These are phyloP conservation scores for Parasitella parasitica DNA, from an alignment of 371 early-diverging fungal genomes.

Conservation along the genomic window DNA sequence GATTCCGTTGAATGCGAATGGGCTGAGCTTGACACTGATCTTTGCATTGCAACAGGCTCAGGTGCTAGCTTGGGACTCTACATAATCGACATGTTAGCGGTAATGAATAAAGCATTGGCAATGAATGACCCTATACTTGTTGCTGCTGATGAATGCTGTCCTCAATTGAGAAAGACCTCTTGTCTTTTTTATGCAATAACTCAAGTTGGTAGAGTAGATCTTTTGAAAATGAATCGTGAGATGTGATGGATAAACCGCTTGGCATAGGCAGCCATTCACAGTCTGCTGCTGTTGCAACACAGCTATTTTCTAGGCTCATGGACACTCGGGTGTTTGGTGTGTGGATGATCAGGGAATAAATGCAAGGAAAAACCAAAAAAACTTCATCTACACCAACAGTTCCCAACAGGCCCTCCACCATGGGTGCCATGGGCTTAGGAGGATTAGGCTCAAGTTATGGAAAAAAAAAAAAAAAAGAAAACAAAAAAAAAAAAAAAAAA, in stretches of 20 bases:
- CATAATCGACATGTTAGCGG: too few relatives aligned
- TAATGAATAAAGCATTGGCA: too few relatives aligned
- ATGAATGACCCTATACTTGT: background rate
- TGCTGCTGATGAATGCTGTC: background rate
- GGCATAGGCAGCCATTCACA: constrained; percentile 34
- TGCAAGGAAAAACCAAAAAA: too few relatives aligned
- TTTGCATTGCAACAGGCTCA: background rate
- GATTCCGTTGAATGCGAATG: background rate
- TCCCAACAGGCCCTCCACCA: too few relatives aligned
- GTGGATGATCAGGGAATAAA: too few relatives aligned
- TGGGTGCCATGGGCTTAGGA: too few relatives aligned
- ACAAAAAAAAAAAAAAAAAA: background rate
- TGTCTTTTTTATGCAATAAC: background rate
- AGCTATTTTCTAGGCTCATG: background rate
- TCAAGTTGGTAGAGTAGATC: constrained; percentile 29
- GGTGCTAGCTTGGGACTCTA: background rate
- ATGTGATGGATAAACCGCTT: constrained; percentile 19
- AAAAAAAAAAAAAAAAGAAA: background rate
- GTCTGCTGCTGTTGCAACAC: background rate
- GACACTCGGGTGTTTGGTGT: background rate
- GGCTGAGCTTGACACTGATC: background rate
- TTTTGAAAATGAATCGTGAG: constrained; percentile 27
- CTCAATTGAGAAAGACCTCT: background rate
- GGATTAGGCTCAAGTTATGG: too few relatives aligned
- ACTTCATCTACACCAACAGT: too few relatives aligned